Conservation (phyloP, 2,329 filamentous ascomycete genomes). For the Colletotrichum paranaense region DNA sequence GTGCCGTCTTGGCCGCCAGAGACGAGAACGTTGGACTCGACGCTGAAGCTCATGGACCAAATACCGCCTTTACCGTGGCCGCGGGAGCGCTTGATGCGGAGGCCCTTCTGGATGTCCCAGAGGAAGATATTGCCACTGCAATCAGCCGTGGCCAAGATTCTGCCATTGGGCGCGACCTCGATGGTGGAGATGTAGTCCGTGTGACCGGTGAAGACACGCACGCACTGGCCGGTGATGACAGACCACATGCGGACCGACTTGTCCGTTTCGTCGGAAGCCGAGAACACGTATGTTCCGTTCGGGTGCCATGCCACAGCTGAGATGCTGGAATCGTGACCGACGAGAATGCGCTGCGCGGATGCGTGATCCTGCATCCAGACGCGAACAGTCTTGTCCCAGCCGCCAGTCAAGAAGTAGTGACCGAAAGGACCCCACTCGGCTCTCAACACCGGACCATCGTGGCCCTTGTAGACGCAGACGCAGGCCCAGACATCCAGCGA, state of each 20-base stretch:
- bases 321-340: constrained; percentile 94
- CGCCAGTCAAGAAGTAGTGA: constrained; percentile 91
- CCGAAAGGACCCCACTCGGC: constrained; percentile 92
- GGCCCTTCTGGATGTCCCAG: constrained; percentile 92
- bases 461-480: constrained; percentile 92
- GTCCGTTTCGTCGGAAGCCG: constrained; percentile 84
- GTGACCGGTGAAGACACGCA: constrained; percentile 93
- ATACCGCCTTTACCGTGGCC: constrained; percentile 95
- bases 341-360: constrained; percentile 86
- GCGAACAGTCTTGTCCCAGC: constrained; percentile 89
- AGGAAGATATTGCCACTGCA: constrained; percentile 90
- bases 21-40: constrained; percentile 89
- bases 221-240: constrained; percentile 85
- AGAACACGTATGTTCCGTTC: constrained; percentile 94
- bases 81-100: constrained; percentile 89
- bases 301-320: constrained; percentile 94
- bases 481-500: constrained; percentile 93
- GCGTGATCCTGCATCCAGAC: constrained; percentile 95
- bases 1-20: constrained; percentile 93
- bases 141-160: constrained; percentile 91
- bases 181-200: constrained; percentile 87
- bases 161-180: constrained; percentile 88
- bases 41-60: constrained; percentile 92
- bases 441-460: constrained; percentile 90
- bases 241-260: constrained; percentile 98